Conservation (phyloP, 306 rosid genomes). For the Citrullus mucosospermus region DNA sequence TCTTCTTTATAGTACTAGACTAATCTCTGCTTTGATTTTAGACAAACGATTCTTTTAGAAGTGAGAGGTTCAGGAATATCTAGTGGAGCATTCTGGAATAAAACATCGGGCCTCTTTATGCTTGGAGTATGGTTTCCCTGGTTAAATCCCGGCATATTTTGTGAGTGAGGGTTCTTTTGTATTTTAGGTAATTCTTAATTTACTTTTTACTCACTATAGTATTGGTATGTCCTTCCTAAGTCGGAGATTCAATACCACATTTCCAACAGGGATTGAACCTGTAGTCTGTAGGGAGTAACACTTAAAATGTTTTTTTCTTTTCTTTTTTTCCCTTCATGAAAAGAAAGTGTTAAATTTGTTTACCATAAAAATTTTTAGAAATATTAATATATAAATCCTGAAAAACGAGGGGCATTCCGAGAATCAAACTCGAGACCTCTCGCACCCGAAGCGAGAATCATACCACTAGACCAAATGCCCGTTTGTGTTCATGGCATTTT, state of each 20-base stretch:
- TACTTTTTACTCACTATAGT: neutral
- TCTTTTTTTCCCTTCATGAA: neutral
- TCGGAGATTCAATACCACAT: too few relatives aligned
- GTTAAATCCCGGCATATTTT: neutral
- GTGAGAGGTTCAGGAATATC: neutral
- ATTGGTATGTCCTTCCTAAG: too few relatives aligned
- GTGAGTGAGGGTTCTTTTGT: neutral
- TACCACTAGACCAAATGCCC: constrained; percentile 40
- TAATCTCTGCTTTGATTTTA: neutral
- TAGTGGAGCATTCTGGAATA: neutral
- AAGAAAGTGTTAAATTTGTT: neutral
- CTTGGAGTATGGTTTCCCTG: neutral
- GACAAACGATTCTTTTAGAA: neutral
- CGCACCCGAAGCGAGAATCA: constrained; percentile 53
- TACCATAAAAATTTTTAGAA: neutral
- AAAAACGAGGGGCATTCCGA: constrained; percentile 14
- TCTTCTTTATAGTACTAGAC: neutral
- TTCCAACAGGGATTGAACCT: too few relatives aligned
- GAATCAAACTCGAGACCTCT: constrained; percentile 45
- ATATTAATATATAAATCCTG: neutral
- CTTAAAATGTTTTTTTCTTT: too few relatives aligned
- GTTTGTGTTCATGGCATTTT: too few relatives aligned
- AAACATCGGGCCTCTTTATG: neutral
- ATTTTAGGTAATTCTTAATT: neutral
- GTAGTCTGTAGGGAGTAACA: too few relatives aligned